Evolutionary conservation across 345 rosid genomes (phyloP).

Genomic region (Mallotus nudiflorus): DNA sequence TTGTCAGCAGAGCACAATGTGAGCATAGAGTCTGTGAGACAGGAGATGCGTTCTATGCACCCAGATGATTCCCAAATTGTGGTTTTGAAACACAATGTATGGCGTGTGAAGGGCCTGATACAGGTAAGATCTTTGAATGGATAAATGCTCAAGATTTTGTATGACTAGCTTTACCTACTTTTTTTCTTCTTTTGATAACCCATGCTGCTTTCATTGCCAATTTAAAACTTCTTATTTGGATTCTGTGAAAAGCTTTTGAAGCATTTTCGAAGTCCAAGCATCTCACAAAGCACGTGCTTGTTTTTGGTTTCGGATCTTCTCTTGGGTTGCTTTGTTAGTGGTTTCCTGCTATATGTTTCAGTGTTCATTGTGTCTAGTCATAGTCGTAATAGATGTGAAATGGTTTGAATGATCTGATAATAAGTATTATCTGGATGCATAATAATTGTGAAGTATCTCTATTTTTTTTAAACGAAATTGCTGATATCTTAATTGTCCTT

Average conservation of each 20-base stretch:
- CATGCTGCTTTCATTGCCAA: not conserved
- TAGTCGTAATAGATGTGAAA: not conserved
- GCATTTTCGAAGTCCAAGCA: not conserved
- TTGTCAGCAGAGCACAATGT: conserved; percentile 36
- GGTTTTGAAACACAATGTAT: conserved; percentile 36
- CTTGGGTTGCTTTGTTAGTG: not conserved
- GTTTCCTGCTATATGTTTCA: not conserved
- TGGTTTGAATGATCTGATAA: not conserved
- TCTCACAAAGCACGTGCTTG: not conserved
- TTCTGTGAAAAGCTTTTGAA: not conserved
- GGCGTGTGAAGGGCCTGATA: conserved; percentile 41
- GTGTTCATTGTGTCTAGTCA: not conserved
- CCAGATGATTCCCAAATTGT: conserved; percentile 35
- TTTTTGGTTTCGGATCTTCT: not conserved
- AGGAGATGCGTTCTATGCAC: conserved; percentile 38
- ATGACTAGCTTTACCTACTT: not conserved
- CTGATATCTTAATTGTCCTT: not conserved
- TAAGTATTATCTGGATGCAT: not conserved
- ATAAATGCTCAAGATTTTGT: not conserved
- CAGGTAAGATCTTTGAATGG: conserved; percentile 16
- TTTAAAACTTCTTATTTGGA: not conserved
- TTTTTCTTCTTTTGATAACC: not conserved
- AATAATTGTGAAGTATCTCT: not conserved
- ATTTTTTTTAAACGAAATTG: not conserved
- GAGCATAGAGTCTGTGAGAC: conserved; percentile 34